phyloP scores from a whole-genome alignment of 345 rosid species.

The Linum usitatissimum region DNA sequence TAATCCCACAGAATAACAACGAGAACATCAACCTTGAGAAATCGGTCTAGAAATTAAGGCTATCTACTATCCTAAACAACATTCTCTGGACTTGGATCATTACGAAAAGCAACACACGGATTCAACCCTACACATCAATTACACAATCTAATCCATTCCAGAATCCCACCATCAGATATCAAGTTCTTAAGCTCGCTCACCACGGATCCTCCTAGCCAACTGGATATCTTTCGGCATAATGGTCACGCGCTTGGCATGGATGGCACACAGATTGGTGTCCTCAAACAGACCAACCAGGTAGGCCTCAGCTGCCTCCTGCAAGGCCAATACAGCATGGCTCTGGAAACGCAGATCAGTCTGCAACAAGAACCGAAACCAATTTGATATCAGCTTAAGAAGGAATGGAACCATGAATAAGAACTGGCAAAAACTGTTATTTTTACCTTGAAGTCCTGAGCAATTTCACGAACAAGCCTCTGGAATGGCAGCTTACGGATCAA shows the following conservation, averaged over 20 bases:
- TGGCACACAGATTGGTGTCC: slow-evolving; percentile 6
- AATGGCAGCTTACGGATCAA: slow-evolving; percentile 3
- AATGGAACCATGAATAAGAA: too few species aligned
- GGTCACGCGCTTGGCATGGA: slow-evolving; percentile 5
- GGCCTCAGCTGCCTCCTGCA: slow-evolving; percentile 1
- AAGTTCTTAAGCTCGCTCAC: not conserved
- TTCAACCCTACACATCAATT: not conserved
- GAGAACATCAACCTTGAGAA: too few species aligned
- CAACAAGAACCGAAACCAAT: too few species aligned
- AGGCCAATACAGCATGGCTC: slow-evolving; percentile 1
- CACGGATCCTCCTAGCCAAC: slow-evolving; percentile 4
- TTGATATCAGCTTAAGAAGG: too few species aligned
- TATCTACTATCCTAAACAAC: too few species aligned
- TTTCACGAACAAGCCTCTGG: slow-evolving; percentile 8
- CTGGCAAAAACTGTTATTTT: too few species aligned
- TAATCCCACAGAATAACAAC: too few species aligned
- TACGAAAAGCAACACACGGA: too few species aligned
- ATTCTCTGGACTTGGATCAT: too few species aligned
- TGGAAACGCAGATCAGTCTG: slow-evolving; percentile 7
- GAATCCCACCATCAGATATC: too few species aligned
- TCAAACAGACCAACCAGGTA: slow-evolving; percentile 1
- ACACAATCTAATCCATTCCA: not conserved
- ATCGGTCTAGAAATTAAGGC: too few species aligned
- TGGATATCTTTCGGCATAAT: slow-evolving; percentile 6
- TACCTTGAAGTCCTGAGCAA: slow-evolving; percentile 5